phyloP scores from a whole-genome alignment of 177 flowering plant species.

The Telopea speciosissima region DNA sequence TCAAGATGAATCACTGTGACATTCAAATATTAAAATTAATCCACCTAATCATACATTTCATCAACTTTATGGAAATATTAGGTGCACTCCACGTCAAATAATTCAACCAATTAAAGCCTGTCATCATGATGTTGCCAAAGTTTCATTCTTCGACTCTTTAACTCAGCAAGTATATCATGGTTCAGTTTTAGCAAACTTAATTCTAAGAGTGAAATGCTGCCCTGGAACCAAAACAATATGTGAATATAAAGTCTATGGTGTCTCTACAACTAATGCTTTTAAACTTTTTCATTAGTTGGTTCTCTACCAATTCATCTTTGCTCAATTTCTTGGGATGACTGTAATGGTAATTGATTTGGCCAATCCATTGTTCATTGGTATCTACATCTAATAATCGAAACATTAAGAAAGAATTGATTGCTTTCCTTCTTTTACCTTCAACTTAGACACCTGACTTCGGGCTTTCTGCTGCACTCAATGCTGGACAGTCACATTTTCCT shows the following conservation, averaged over 20 bases:
- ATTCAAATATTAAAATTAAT: neutral
- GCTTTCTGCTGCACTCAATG: conserved; percentile 30
- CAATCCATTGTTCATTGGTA: neutral
- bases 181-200: too few relatives aligned
- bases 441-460: conserved; percentile 30
- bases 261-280: neutral
- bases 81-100: neutral
- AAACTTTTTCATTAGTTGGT: neutral
- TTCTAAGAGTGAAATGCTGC: too few relatives aligned
- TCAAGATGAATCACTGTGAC: neutral
- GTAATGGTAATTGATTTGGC: neutral
- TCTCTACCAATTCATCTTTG: neutral
- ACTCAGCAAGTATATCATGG: too few relatives aligned
- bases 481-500: conserved; percentile 22
- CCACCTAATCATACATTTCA: neutral
- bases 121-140: too few relatives aligned
- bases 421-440: conserved; percentile 40
- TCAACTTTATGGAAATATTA: neutral
- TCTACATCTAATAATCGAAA: too few relatives aligned
- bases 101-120: neutral
- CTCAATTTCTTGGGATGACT: neutral
- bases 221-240: too few relatives aligned
- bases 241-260: too few relatives aligned
- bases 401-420: too few relatives aligned
- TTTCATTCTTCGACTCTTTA: too few relatives aligned